Percentiles rank a stretch among this genome's conserved stretches.
These are phyloP conservation scores for Adansonia grandidieri DNA, from an alignment of 441 rosid species.

Conservation along the genomic window DNA sequence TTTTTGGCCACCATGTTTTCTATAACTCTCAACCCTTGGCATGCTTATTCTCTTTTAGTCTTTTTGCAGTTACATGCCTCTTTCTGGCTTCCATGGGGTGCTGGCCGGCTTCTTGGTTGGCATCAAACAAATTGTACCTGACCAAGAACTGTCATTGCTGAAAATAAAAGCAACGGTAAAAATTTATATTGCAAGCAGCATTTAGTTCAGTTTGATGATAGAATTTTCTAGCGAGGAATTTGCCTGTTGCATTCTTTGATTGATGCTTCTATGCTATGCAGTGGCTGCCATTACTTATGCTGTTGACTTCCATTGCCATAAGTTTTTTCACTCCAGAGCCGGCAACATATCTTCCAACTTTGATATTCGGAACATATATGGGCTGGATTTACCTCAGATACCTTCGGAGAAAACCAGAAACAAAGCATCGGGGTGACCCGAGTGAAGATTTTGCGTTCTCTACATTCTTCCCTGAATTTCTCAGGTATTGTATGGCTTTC, in stretches of 20 bases:
- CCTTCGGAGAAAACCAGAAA: conserved; percentile 82
- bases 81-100: conserved; percentile 94
- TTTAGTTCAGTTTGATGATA: not conserved
- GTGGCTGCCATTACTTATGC: conserved; percentile 90
- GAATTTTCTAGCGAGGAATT: not conserved
- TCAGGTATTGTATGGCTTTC: conserved; percentile 54
- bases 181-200: conserved; percentile 6
- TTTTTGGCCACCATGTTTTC: not conserved
- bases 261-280: conserved; percentile 43
- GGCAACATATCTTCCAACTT: conserved; percentile 77
- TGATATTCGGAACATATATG: conserved; percentile 83
- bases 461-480: conserved; percentile 82
- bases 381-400: conserved; percentile 96
- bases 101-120: conserved; percentile 89
- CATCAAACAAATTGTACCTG: conserved; percentile 92
- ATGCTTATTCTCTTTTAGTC: conserved; percentile 28
- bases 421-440: conserved; percentile 89
- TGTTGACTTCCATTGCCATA: conserved; percentile 60
- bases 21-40: not conserved
- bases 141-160: conserved; percentile 76
- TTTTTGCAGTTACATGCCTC: conserved; percentile 77
- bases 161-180: conserved; percentile 87
- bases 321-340: conserved; percentile 82
- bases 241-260: conserved; percentile 8
- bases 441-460: conserved; percentile 94